Evolutionary conservation across 2,329 filamentous ascomycete genomes (phyloP), one percentile per base, ranked within the genome.

Genomic region (Fusarium transvaalense): DNA sequence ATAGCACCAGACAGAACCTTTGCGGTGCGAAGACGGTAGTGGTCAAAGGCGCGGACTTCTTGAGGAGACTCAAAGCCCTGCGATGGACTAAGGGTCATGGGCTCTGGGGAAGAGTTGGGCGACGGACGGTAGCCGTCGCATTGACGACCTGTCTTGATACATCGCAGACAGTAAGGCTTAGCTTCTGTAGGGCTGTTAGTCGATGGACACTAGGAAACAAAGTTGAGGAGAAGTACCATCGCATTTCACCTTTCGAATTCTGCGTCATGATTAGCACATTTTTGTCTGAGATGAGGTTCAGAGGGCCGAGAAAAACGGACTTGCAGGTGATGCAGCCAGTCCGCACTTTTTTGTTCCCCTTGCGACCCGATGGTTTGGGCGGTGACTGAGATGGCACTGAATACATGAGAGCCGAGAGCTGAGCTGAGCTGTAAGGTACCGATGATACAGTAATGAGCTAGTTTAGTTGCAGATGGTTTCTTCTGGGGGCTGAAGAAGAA

Each of bases 271-370:
- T 64, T 38, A 60, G 61, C 52, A n/a, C 29, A 29, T 29, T 31
- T 7, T 12, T 47, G 10, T 31, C 12, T 15, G 3, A 29, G 17
- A 5, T 3, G 5, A 14, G 23, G 17, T 0, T n/a, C 14, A 15
- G n/a, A 17, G n/a, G 27, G 5, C 14, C 1, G 21, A 15, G 39
- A 41, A 56, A 35, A 8, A 82, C 84, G 66, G 71, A 85, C 84
- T 86, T 86, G 83, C 85, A 87, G 48, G 85, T 87, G 57, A 84
- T 78, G 74, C 85, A 87, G 15, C 85, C 85, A 9, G 82, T 84
- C 53, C 81, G 78, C 54, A 83, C 82, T 67, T 83, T 83, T 71
- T 79, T 81, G 46, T 77, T 82, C 15, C 81, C 81, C 69, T 82
- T 83, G 27, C 78, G 78, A 21, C 78, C 78, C 10, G 74, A 76